Conservation (phyloP, 129 eudicot species). For the Mikania micrantha region DNA sequence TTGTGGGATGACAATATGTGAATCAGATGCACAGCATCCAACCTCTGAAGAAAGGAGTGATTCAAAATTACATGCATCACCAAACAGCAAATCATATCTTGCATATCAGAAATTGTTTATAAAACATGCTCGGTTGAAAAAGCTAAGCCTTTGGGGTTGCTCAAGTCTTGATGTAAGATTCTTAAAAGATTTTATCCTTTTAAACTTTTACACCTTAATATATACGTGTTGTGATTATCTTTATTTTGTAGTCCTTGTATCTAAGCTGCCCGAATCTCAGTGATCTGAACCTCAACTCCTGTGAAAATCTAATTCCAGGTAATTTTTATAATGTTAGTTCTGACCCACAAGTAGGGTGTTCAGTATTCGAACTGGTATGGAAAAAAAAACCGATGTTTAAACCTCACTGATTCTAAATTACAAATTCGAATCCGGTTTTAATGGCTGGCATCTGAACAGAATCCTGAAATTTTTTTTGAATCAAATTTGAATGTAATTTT, state of each 20-base stretch:
- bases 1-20: conserved; percentile 94
- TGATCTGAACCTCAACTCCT: conserved; percentile 79
- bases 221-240: conserved; percentile 6
- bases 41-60: conserved; percentile 29
- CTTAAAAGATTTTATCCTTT: neutral
- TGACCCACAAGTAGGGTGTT: neutral
- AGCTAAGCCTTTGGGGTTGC: conserved; percentile 97
- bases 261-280: conserved; percentile 79
- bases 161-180: conserved; percentile 95
- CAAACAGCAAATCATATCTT: conserved; percentile 53
- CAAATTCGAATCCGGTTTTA: too few species aligned
- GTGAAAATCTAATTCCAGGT: conserved; percentile 85
- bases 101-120: conserved; percentile 78
- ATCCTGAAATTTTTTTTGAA: too few species aligned
- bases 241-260: conserved; percentile 64
- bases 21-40: conserved; percentile 33
- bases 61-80: conserved; percentile 31
- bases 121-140: conserved; percentile 77
- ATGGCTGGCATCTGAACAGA: too few species aligned
- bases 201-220: neutral
- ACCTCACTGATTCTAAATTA: too few species aligned
- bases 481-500: too few species aligned
- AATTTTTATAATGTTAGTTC: neutral
- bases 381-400: too few species aligned
- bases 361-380: too few species aligned